Evolutionary conservation across 2,329 filamentous ascomycete species (phyloP).

Genomic region (Claviceps pazoutovae): DNA sequence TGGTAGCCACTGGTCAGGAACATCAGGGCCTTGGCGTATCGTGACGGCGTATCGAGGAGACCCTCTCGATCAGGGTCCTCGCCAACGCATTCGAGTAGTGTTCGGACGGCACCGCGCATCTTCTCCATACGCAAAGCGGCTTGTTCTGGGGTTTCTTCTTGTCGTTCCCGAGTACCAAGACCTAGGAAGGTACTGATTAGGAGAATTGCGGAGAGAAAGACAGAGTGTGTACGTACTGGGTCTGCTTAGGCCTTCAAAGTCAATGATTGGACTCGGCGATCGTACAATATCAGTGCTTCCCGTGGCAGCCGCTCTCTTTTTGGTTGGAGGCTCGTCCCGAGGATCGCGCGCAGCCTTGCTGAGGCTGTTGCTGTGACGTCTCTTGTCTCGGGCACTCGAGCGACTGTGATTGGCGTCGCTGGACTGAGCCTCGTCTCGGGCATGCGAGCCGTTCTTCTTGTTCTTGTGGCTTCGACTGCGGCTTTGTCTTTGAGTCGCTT

Average conservation of each 20-base stretch:
- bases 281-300: conserved; percentile 6
- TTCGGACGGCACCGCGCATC: conserved; percentile 48
- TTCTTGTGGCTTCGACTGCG: conserved; percentile 15
- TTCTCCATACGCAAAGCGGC: conserved; percentile 38
- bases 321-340: conserved; percentile 34
- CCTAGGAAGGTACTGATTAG: conserved; percentile 22
- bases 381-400: conserved; percentile 21
- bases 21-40: conserved; percentile 91
- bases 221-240: conserved; percentile 29
- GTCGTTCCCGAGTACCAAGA: conserved; percentile 48
- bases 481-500: conserved; percentile 13
- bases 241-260: conserved; percentile 47
- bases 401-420: conserved; percentile 17
- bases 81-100: conserved; percentile 54
- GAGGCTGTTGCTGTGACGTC: conserved; percentile 40
- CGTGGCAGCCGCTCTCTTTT: conserved; percentile 19
- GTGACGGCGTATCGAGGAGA: conserved; percentile 55
- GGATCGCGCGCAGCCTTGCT: conserved; percentile 49
- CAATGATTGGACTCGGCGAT: conserved; percentile 42
- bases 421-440: conserved; percentile 7
- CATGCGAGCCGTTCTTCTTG: conserved; percentile 12
- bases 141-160: conserved; percentile 36
- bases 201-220: neutral
- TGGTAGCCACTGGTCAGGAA: conserved; percentile 96
- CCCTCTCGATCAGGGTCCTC: conserved; percentile 54